Evolutionary conservation across 768 basidiomycete species (phyloP), one percentile per base, ranked within the genome.

Genomic region (Leucocoprinus birnbaumii): DNA sequence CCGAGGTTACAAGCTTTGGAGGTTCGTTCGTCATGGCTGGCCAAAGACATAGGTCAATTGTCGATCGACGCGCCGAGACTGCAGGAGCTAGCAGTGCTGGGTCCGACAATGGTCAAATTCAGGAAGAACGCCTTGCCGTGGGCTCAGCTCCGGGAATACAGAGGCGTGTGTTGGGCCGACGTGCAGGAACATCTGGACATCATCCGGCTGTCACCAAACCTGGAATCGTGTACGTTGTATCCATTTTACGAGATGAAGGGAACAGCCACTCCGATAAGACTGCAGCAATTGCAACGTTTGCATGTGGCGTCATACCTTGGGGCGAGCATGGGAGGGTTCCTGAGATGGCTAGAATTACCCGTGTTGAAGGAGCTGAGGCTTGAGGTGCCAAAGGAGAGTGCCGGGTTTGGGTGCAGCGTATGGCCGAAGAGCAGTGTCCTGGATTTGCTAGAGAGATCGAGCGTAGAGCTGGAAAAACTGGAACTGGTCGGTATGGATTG

Each of bases 161-260:
- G 59, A 31, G 63, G 63, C 10, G 59, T 58, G 26, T 57, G 48
- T 31, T 66, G 65, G 66, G 62, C 61, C 13, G 63, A 64, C 50
- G 42, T 66, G 26, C 59, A 59, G 21, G 61, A 62, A 26, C 66
- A 68, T 40, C 49, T 65, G n/a, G 63, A 63, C 22, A 59, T 68
- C 45, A 47, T 68, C n/a, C 55, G 58, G 34, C 57, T 59, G 19
- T 68, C 61, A 45, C 63, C 63, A 0, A 61, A 59, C 41, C 59
- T 68, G 22, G 61, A 64, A 42, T 53, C 56, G 5, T 66, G 61
- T 35, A 58, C 61, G 24, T 56, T 68, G 55, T 58, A 57, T 45
- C 55, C 62, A 3, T 61, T 61, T 14, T 61, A 59, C 56, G 59
- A 53, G 34, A 55, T 50, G n/a, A 53, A 53, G 14, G 49, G 59